phyloP scores from a whole-genome alignment of 2,329 filamentous ascomycete species.

The Trichoderma sp. region DNA sequence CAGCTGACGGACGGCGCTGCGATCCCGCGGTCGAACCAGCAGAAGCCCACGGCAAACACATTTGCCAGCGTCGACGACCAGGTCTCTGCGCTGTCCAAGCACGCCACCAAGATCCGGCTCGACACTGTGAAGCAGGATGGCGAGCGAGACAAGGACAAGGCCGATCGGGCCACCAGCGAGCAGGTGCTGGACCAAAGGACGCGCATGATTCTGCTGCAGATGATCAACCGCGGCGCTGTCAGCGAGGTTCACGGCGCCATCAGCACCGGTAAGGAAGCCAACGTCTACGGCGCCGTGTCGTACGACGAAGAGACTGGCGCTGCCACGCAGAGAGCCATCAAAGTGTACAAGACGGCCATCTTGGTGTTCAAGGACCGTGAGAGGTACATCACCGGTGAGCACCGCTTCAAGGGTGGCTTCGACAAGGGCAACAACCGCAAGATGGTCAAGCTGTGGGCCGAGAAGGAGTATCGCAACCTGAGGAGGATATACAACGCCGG shows the following conservation, averaged over 20 bases:
- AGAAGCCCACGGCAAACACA: conserved; percentile 79
- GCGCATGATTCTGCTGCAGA: conserved; percentile 91
- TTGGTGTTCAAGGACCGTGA: conserved; percentile 97
- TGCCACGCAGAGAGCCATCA: conserved; percentile 80
- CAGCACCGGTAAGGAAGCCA: conserved; percentile 96
- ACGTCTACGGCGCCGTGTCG: conserved; percentile 89
- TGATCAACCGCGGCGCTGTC: conserved; percentile 90
- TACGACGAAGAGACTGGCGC: conserved; percentile 55
- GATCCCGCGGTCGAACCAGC: conserved; percentile 72
- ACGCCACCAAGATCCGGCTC: conserved; percentile 83
- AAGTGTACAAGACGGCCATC: conserved; percentile 98
- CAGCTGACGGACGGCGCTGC: conserved; percentile 45
- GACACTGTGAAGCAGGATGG: conserved; percentile 60
- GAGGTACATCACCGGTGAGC: conserved; percentile 93
- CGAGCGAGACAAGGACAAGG: conserved; percentile 74
- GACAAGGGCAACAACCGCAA: conserved; percentile 94
- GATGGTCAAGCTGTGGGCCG: conserved; percentile 98
- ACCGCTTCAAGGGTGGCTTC: conserved; percentile 85
- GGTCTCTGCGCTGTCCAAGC: conserved; percentile 77
- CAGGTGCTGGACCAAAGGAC: conserved; percentile 93
- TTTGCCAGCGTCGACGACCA: conserved; percentile 82
- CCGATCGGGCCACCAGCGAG: conserved; percentile 89
- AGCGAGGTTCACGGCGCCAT: conserved; percentile 93
- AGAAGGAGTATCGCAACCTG: conserved; percentile 96
- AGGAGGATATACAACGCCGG: conserved; percentile 79